Base-by-base conservation (phyloP, 257 asterid genomes). In the Solanum chaucha region DNA sequence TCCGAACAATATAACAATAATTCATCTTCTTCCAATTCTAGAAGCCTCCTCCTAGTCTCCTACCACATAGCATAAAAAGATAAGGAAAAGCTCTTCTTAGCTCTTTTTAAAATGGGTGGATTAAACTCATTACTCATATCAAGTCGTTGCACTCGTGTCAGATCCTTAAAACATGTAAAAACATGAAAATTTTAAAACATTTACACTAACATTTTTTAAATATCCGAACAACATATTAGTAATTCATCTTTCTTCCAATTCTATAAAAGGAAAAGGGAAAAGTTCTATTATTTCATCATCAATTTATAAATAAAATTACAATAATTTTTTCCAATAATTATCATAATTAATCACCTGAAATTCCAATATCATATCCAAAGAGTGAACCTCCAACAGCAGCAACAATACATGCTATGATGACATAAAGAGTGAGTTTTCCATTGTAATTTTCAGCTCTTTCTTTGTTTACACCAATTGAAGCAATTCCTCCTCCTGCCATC, bases 371-470 rank as follows among this genome's bases (percentile, higher is more conserved):
- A 89, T 95, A 95, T 82, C 98, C 98, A 51, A 95, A 95, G 86
- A 95, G 94, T 5, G 98, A 92, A 36, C 98, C 98, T 5, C 98
- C 98, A 68, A 89, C 72, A 7, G 98, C 98, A 48, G 97, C 98
- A 85, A 91, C 95, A 35, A 92, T 55, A 77, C 98, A 95, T 8
- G 95, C 85, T 30, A 94, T 61, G 85, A 92, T 48, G 34, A 95
- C 98, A 88, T 92, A 93, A 36, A 85, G 86, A 10, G 98, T 95
- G 70, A 95, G 92, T 83, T 75, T 91, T 71, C 98, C 96, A 84
- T 91, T 88, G 8, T 95, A 94, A 87, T 92, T 90, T 20, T 64
- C 94, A 15, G 98, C 98, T 90, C 98, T 92, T 85, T 92, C 98
- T 89, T 88, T 90, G 3, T 93, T 85, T 38, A 93, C 95, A 11